Evolutionary conservation across 1,139 yeast species (phyloP), one percentile per base, ranked within the genome.

Genomic region (Suhomyces wounanorum): DNA sequence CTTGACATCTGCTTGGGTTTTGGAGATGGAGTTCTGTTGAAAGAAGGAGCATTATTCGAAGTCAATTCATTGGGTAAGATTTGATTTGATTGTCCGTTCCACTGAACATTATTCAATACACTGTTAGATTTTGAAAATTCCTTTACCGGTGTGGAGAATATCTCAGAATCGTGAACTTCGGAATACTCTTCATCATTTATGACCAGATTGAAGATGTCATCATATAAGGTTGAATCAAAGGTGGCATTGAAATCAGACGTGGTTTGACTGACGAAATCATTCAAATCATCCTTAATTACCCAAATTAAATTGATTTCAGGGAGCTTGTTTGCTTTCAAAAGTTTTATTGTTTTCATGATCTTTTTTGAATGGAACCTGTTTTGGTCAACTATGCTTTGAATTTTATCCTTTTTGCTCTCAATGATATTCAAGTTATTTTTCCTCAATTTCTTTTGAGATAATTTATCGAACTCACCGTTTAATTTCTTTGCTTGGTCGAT

Each of bases 331-430:
- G 63, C 61, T 53, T 67, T 73, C 51, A 77, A 61, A 45, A 62
- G 62, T 47, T 63, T 66, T 45, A 75, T 68, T 36, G 73, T 61
- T 30, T 64, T 65, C 52, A 69, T 67, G 39, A 76, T 63, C 52
- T 72, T 72, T 49, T 72, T 75, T 33, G 70, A 64, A 55, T 77
- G 81, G 54, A 75, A 75, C 53, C 67, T 69, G 51, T 75, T 70
- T 42, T 66, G 66, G 35, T 63, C 63, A 44, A 68, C 64, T 41
- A 68, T 70, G n/a, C 60, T 51, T 52, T 73, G 77, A 44, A 77
- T 67, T 55, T 76, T 78, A 49, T 73, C 79, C 61, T 76, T 75
- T 49, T 76, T 71, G 45, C 72, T 72, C 55, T 77, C 81, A 39
- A 73, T 66, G 2, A 69, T 66, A 45, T 66, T 66, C 52, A 66